Evolutionary conservation across 2,329 filamentous ascomycete genomes (phyloP), one percentile per base, ranked within the genome.

Genomic region (Cladosporium colombiae): DNA sequence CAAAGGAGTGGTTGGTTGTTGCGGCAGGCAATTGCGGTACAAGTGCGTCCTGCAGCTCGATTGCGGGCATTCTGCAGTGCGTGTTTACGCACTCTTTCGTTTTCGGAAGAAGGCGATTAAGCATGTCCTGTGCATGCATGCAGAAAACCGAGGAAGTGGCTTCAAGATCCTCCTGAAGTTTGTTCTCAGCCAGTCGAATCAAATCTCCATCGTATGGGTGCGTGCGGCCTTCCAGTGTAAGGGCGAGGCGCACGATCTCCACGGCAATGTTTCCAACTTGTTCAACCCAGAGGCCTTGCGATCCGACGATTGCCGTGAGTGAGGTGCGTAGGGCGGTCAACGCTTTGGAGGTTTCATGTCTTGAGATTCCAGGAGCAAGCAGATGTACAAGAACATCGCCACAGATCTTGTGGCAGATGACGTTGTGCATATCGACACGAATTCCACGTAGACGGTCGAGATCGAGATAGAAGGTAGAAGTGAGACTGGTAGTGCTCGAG

Each of bases 391-490:
- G 82, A 65, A 86, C 79, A 5, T 81, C 79, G 71, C 81, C 81
- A 74, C 85, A 87, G 40, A 88, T 81, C 37, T 83, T 80, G 59
- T 86, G 80, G 66, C 82, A 82, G 67, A 87, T 80, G 11, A 83
- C 71, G 67, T 83, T 82, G 70, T 86, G 83, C 2, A 88, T 76
- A 53, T 86, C 84, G 1, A 77, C 73, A 52, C 82, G 81, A 31
- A 89, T 74, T n/a, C 78, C 74, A 67, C 80, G 81, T 7, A 89
- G 75, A 27, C 86, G 84, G 44, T 85, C 82, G 7, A 78, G 76
- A 70, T 89, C 86, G 55, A 88, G 81, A 53, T 83, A 80, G 71
- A 88, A 87, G 0, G 85, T 86, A 40, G 83, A 81, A 0, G 86
- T 86, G 14, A 84, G 77, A 33, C 79, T 76, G 1, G 80, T 79